phyloP scores from a whole-genome alignment of 805 yeast genomes.

The Lipomyces sp. region DNA sequence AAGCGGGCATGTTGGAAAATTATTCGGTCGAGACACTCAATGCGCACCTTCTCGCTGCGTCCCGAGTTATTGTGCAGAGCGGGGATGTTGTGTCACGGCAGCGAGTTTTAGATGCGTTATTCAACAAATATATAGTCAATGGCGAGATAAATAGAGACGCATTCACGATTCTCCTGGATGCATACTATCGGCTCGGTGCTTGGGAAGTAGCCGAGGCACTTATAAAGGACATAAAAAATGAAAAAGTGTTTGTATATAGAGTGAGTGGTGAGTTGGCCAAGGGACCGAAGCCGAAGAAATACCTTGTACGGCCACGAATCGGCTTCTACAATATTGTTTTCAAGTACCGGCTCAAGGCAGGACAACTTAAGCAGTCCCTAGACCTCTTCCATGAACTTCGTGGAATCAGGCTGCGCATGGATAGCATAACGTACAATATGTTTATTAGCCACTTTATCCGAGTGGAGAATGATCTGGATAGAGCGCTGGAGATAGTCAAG shows the following conservation, averaged over 20 bases:
- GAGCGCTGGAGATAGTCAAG: constrained; percentile 10
- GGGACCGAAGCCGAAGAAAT: background rate
- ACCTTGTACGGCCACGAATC: constrained; percentile 3
- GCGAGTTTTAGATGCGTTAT: background rate
- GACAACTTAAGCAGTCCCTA: background rate
- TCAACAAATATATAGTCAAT: background rate
- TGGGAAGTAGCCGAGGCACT: constrained; percentile 15
- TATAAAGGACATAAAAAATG: background rate
- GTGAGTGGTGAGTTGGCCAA: background rate
- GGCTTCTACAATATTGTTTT: constrained; percentile 15
- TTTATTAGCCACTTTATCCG: constrained; percentile 22
- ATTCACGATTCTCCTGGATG: constrained; percentile 23
- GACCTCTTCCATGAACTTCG: constrained; percentile 1
- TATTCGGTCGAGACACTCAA: constrained; percentile 15
- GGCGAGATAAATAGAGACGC: constrained; percentile 14
- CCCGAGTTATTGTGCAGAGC: background rate
- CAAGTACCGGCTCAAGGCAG: constrained; percentile 8
- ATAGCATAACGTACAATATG: constrained; percentile 18
- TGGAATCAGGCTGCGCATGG: background rate
- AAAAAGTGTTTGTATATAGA: background rate
- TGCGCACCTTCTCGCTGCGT: constrained; percentile 19
- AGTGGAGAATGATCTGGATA: constrained; percentile 6
- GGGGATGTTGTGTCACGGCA: background rate
- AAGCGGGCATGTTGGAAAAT: constrained; percentile 9
- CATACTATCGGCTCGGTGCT: constrained; percentile 17